A percentile compares a stretch with the other conserved stretches of the same genome.
Evolutionary conservation across 352 stramenopile species (phyloP).

Genomic region (Chrysophaeum taylorii): DNA sequence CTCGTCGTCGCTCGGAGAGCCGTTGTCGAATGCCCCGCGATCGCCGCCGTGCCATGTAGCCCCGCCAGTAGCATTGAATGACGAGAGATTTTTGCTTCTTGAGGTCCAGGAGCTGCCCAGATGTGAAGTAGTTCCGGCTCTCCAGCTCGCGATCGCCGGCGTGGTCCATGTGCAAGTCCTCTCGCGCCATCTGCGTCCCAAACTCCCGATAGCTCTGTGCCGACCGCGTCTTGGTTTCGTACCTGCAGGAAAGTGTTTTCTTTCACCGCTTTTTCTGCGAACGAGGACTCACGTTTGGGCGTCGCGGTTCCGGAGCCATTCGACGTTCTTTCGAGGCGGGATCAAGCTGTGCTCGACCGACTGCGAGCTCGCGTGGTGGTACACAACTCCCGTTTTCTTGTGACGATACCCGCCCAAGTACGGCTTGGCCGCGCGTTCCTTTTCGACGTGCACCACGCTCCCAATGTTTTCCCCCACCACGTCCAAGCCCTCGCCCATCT

Average conservation of each 20-base stretch:
- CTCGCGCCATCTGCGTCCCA: conserved; percentile 71
- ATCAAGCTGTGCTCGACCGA: conserved; percentile 19
- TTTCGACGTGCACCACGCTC: conserved; percentile 12
- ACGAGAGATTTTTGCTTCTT: conserved; percentile 58
- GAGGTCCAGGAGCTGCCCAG: conserved; percentile 64
- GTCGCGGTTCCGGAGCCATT: background rate
- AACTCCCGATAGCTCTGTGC: conserved; percentile 71
- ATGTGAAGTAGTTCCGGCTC: conserved; percentile 70
- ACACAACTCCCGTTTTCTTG: conserved; percentile 67
- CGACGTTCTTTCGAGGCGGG: background rate
- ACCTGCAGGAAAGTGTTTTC: no score
- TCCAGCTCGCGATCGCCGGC: conserved; percentile 49
- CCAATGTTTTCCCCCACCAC: conserved; percentile 31
- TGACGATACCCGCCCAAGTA: conserved; percentile 75
- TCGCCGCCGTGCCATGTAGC: conserved; percentile 47
- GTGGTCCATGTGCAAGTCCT: conserved; percentile 57
- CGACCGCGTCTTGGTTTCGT: conserved; percentile 54
- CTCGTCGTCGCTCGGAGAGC: conserved; percentile 28
- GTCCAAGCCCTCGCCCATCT: conserved; percentile 66
- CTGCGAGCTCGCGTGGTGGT: conserved; percentile 74
- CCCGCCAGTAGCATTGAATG: conserved; percentile 73
- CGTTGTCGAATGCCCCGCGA: conserved; percentile 26
- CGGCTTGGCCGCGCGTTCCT: conserved; percentile 54
- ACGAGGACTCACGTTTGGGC: no score
- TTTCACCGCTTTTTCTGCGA: conserved; percentile 22